Percentiles rank a stretch among this genome's conserved stretches.
phyloP scores from a whole-genome alignment of 164 flowering plant genomes.

The Echeveria elegans region DNA sequence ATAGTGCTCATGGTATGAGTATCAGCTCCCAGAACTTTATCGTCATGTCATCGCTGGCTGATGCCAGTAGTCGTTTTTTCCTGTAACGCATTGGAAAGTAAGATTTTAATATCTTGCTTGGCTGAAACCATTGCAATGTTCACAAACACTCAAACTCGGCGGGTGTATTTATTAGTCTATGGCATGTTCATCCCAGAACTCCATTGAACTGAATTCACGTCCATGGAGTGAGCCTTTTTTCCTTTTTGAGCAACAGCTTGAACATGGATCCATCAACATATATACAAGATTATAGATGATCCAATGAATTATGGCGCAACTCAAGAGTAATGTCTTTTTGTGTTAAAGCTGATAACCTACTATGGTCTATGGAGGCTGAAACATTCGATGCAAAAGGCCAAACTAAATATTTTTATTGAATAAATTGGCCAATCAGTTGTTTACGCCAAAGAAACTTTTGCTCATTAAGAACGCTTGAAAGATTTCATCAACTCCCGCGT shows the following conservation, averaged over 20 bases:
- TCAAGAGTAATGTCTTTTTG: not conserved
- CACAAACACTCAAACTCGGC: not conserved
- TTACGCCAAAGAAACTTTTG: no score
- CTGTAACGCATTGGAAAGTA: conserved; percentile 22
- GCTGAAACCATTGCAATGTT: not conserved
- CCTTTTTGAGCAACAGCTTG: conserved; percentile 58
- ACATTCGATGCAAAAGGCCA: no score
- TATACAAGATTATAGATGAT: not conserved
- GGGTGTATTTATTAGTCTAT: not conserved
- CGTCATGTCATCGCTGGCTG: conserved; percentile 81
- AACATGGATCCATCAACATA: conserved; percentile 72
- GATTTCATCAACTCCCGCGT: no score
- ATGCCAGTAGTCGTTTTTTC: conserved; percentile 60
- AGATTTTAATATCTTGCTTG: not conserved
- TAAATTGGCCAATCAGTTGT: no score
- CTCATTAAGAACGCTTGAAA: no score
- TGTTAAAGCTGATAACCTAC: not conserved
- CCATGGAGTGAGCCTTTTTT: conserved; percentile 92
- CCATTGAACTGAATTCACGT: conserved; percentile 89
- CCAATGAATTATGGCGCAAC: not conserved
- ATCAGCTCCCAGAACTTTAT: conserved; percentile 80
- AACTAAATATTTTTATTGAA: no score
- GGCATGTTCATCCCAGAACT: conserved; percentile 46
- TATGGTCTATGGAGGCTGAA: no score
- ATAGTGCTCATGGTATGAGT: conserved; percentile 20